Percentiles rank a stretch among this genome's conserved stretches.
phyloP scores from a whole-genome alignment of 768 basidiomycete species.

The Lactarius psammicola region DNA sequence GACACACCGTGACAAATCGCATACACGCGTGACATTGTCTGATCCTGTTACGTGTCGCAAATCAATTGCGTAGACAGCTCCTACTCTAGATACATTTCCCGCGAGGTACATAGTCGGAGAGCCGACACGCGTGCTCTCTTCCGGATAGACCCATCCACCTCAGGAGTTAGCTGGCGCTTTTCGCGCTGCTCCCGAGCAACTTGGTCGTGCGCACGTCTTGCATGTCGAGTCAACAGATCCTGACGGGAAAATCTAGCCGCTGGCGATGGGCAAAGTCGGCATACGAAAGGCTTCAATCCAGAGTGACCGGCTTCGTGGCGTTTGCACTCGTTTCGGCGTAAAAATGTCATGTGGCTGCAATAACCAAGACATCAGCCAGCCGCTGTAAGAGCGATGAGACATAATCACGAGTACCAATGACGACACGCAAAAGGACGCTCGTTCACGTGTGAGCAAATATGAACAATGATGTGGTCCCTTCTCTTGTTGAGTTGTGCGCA shows the following conservation, averaged over 20 bases:
- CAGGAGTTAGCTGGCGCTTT: slow-evolving; percentile 35
- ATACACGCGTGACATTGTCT: neutral
- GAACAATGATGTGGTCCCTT: slow-evolving; percentile 71
- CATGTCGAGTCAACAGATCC: slow-evolving; percentile 65
- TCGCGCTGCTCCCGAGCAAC: slow-evolving; percentile 32
- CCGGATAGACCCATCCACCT: slow-evolving; percentile 11
- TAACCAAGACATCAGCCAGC: slow-evolving; percentile 25
- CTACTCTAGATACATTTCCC: slow-evolving; percentile 14
- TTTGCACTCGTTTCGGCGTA: slow-evolving; percentile 77
- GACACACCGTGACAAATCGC: slow-evolving; percentile 3
- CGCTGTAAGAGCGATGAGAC: neutral
- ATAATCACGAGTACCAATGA: slow-evolving; percentile 48
- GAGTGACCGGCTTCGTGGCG: slow-evolving; percentile 68
- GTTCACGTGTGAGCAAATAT: slow-evolving; percentile 69
- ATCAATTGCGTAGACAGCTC: slow-evolving; percentile 11
- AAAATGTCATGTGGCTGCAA: slow-evolving; percentile 56
- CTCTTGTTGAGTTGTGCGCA: slow-evolving; percentile 70
- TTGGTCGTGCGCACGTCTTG: slow-evolving; percentile 53
- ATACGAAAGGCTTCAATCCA: slow-evolving; percentile 56
- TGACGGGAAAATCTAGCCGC: slow-evolving; percentile 59
- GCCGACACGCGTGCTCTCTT: slow-evolving; percentile 16
- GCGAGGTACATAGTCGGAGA: slow-evolving; percentile 2
- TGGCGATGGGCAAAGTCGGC: slow-evolving; percentile 48
- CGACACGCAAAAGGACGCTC: slow-evolving; percentile 63
- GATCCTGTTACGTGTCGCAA: slow-evolving; percentile 11